phyloP scores from a whole-genome alignment of 495 filamentous ascomycete genomes.

The Penicillium alfredii region DNA sequence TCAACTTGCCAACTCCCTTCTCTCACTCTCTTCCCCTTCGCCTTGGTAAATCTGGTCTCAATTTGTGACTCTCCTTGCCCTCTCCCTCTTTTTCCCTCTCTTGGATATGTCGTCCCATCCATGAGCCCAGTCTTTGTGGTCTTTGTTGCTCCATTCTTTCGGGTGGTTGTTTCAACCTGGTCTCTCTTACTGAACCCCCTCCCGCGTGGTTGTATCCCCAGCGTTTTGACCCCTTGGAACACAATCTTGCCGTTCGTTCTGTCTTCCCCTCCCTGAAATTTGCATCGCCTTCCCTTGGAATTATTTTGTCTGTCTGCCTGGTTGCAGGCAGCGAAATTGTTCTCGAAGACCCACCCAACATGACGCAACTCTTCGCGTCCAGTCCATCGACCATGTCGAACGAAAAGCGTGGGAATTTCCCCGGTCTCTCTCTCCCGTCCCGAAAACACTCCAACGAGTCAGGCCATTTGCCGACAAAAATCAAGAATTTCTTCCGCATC shows the following conservation, averaged over 20 bases:
- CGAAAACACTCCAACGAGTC: conserved; percentile 48
- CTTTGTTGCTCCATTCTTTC: conserved; percentile 13
- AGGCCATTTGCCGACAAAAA: conserved; percentile 73
- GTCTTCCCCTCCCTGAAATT: background rate
- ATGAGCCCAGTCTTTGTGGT: conserved; percentile 15
- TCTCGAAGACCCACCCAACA: conserved; percentile 12
- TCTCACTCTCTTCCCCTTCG: conserved; percentile 19
- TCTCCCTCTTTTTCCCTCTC: conserved; percentile 6
- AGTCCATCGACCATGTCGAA: conserved; percentile 36
- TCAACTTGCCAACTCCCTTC: too few species aligned
- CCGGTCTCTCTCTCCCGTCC: conserved; percentile 39
- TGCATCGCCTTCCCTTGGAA: background rate
- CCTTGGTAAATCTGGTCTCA: conserved; percentile 7
- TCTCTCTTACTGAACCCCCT: conserved; percentile 8
- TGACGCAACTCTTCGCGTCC: conserved; percentile 46
- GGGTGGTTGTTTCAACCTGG: conserved; percentile 17
- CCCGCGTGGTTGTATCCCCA: conserved; percentile 15
- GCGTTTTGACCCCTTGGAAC: conserved; percentile 10
- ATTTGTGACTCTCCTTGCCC: conserved; percentile 14
- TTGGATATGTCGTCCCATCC: conserved; percentile 16
- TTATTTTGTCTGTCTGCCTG: background rate
- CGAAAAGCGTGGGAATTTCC: conserved; percentile 45
- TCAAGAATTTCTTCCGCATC: conserved; percentile 98
- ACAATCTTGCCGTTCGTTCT: conserved; percentile 2
- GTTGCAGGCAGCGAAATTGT: background rate